Base-by-base conservation (phyloP, 345 rosid species). In the Eutrema heterophyllum region DNA sequence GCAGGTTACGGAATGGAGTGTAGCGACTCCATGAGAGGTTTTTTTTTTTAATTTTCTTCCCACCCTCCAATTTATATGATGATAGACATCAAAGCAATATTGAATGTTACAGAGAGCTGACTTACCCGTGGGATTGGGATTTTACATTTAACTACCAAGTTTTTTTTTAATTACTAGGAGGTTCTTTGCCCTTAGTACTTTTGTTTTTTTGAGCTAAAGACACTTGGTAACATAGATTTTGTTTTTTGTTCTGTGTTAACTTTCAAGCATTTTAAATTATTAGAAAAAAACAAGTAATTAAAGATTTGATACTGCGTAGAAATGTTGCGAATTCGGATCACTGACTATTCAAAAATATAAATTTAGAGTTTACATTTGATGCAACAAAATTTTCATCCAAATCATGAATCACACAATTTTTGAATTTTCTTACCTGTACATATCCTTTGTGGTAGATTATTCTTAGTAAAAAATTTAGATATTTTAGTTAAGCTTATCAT, bases 1-100 rank as follows among this genome's bases (percentile, higher is more conserved):
- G 85, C 90, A 96, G 98, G 99, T 16, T 96, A 96, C 70, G 99
- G 97, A 69, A 85, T 90, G 98, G 98, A 96, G 72, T 92, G 99
- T 88, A 86, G 98, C 60, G 80, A 79, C 67, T 96, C 84, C 95
- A 92, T 96, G 99, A 89, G 71, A 90, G 99, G 99, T 96, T 82
- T 71, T 79, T 67, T 71, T 61, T 74, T 8, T 3, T n/a, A n/a
- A 15, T 57, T 52, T 59, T 59, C 54, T 30, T 7, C 45, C 16
- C n/a, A n/a, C n/a, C n/a, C n/a, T n/a, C n/a, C n/a, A n/a, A n/a
- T n/a, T n/a, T n/a, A n/a, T n/a, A n/a, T n/a, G n/a, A n/a, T n/a
- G n/a, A n/a, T n/a, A n/a, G n/a, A n/a, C n/a, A n/a, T n/a, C n/a
- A n/a, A n/a, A n/a, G n/a, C n/a, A n/a, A n/a, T n/a, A n/a, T n/a